Evolutionary conservation across 2,329 filamentous ascomycete species (phyloP), one percentile per base, ranked within the genome.

Genomic region (Trichoderma harzianum): DNA sequence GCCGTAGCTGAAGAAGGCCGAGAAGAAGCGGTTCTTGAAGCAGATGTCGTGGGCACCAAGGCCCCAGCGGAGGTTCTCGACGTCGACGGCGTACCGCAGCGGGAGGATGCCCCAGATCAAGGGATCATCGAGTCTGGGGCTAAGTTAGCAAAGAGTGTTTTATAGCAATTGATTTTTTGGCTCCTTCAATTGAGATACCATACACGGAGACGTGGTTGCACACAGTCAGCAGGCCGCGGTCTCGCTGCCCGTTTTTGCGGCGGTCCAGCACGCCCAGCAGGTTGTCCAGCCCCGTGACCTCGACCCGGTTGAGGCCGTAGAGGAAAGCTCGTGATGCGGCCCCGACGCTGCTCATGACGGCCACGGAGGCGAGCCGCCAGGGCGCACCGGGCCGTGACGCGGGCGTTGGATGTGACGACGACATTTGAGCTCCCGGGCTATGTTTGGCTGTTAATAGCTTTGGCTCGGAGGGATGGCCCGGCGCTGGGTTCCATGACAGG

Each of bases 31-130:
- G 79, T 93, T 95, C 77, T 91, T 91, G 81, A 97, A 99, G 83
- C 95, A 98, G 73, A 99, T 95, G 81, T 99, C 96, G 80, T 98
- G 93, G 77, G 94, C 97, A 28, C 93, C 96, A 69, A 99, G 87
- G 11, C 91, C 90, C 94, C 95, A 98, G 80, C 96, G 90, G 78
- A 94, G 86, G 79, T 95, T 96, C 70, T 87, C 85, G 24, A 92
- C 89, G 72, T 91, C 89, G 77, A 92, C 90, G 74, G 89, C 84
- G 78, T 96, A 93, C 64, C 88, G 86, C 60, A 93, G 81, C 1
- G 96, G 96, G 5, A 99, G 84, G 43, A 94, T 89, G 21, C 95
- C 96, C 95, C 95, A 99, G 76, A 98, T 90, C 72, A 98, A 83
- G 30, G 96, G 96, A 83, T 99, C 96, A 82, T 99, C 96, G 76